Percentiles rank a stretch among this genome's conserved stretches.
Evolutionary conservation across 208 protist genomes (phyloP).

Genomic region (Leishmania tarentolae): DNA sequence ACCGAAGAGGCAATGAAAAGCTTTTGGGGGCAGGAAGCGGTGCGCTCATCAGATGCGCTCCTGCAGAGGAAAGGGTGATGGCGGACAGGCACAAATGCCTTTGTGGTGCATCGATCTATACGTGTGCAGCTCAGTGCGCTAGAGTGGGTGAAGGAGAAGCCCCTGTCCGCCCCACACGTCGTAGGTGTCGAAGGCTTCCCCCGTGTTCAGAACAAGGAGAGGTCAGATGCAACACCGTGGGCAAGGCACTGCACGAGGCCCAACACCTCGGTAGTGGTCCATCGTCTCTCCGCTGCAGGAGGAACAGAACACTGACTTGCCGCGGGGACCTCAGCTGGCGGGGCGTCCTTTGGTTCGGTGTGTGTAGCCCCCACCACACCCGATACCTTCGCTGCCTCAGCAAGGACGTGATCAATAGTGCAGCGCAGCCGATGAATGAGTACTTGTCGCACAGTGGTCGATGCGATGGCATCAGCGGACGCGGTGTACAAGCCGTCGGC

Average conservation of each 20-base stretch:
- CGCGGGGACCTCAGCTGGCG: not conserved
- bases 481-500: too few species aligned
- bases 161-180: not conserved
- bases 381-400: not conserved
- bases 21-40: not conserved
- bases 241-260: not conserved
- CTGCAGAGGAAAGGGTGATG: not conserved
- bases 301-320: not conserved
- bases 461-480: not conserved
- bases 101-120: not conserved
- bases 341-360: not conserved
- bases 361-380: not conserved
- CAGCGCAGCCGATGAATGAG: not conserved
- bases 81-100: not conserved
- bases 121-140: not conserved
- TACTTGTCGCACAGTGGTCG: not conserved
- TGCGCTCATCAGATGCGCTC: too few species aligned
- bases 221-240: not conserved
- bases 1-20: not conserved
- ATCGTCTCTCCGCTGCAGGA: slow-evolving; percentile 3
- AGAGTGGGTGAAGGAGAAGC: not conserved
- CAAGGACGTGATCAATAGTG: not conserved
- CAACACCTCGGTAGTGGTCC: slow-evolving; percentile 5
- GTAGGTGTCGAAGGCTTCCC: not conserved
- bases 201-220: not conserved